Evolutionary conservation across 2,329 filamentous ascomycete species (phyloP).

Genomic region (Aspergillus ochraceoroseus): DNA sequence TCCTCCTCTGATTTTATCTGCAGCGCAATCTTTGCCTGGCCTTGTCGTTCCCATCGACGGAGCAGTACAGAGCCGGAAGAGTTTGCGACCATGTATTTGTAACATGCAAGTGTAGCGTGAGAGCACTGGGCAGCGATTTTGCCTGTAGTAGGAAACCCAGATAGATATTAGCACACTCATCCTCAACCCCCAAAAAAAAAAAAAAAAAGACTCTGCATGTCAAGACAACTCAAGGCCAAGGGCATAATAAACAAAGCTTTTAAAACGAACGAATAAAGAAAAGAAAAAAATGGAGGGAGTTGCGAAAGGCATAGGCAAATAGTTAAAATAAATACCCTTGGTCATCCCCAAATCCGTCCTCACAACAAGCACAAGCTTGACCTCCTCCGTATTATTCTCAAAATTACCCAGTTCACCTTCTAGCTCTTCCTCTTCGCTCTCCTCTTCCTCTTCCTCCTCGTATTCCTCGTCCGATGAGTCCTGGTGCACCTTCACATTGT

Average conservation of each 20-base stretch:
- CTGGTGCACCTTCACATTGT: conserved; percentile 45
- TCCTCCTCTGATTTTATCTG: conserved; percentile 83
- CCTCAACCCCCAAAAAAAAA: neutral
- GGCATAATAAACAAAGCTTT: conserved; percentile 1
- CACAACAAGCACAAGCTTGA: conserved; percentile 89
- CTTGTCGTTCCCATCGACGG: conserved; percentile 74
- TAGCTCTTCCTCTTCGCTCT: conserved; percentile 66
- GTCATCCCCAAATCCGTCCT: conserved; percentile 95
- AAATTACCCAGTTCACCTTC: conserved; percentile 47
- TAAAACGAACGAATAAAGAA: conserved; percentile 7
- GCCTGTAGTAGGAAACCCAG: conserved; percentile 55
- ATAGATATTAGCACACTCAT: neutral
- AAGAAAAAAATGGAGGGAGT: too few species aligned
- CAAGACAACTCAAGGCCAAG: neutral
- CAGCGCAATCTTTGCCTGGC: conserved; percentile 90
- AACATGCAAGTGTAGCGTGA: conserved; percentile 96
- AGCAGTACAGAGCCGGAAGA: conserved; percentile 59
- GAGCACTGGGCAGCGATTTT: conserved; percentile 96
- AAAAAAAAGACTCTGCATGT: too few species aligned
- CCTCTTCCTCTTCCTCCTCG: conserved; percentile 54
- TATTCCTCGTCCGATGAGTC: conserved; percentile 41
- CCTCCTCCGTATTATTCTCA: conserved; percentile 65
- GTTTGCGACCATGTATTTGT: conserved; percentile 67
- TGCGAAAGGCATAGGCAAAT: too few species aligned
- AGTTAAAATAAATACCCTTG: conserved; percentile 70